Evolutionary conservation across 495 filamentous ascomycete genomes (phyloP), one percentile per base, ranked within the genome.

Genomic region (Penicillium simplicissimum): DNA sequence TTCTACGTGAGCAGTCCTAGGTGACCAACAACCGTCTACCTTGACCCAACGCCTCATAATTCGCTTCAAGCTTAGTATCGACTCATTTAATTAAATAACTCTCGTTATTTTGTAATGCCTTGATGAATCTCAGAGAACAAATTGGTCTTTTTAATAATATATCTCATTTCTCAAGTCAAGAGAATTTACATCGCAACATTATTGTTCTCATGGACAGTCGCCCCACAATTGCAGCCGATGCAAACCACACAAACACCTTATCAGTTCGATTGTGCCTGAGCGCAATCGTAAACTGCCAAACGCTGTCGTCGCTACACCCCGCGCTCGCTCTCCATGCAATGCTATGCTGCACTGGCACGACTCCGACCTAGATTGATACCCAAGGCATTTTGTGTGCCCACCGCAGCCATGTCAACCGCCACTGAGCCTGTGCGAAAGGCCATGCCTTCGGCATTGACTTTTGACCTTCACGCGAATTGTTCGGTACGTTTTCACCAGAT

Each of bases 381-480:
- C 14, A 33, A 17, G 19, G 33, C 47, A 47, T 19, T 55, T 5
- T 45, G 21, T 1, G 15, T 31, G 13, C 35, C 48, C n/a, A 38
- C 64, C 31, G 70, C 67, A 48, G 62, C 19, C 1, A 83, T 81
- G 81, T 76, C 81, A 1, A 76, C 76, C 61, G 43, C 58, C 59
- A 9, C 63, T 25, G 45, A 60, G 48, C 52, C 62, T 1, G 35
- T 68, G 52, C 72, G 65, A 58, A 78, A 75, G 55, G 58, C 80
- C 33, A 89, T 89, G 85, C 84, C 85, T 34, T 88, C 88, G 10
- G 93, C 93, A 45, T 83, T 97, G 70, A 90, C 82, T 1, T 96
- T 92, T 68, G 90, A 96, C 60, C 82, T 93, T 33, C 74, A 91
- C 53, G 90, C 88, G 28, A 88, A 87, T 72, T 97, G 93, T 76